Percentiles rank a stretch among this genome's conserved stretches.
Conservation (phyloP, 148 eudicot species). For the Amaranthus palmeri region DNA sequence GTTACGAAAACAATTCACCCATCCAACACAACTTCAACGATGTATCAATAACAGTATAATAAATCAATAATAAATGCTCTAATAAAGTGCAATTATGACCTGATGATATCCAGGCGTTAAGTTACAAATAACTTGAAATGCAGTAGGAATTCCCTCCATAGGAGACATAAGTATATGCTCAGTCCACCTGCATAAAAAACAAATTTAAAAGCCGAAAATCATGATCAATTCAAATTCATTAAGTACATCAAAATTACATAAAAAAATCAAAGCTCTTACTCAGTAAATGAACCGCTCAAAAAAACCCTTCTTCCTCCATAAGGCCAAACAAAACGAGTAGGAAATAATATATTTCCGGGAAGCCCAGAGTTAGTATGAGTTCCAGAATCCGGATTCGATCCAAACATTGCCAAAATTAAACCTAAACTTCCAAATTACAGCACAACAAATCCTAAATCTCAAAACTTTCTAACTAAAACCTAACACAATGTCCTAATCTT, state of each 20-base stretch:
- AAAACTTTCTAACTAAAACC: conserved; percentile 1
- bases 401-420: conserved; percentile 29
- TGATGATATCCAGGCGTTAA: conserved; percentile 62
- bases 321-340: conserved; percentile 30
- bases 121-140: conserved; percentile 55
- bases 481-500: conserved; percentile 27
- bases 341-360: conserved; percentile 26
- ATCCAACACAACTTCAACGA: not conserved
- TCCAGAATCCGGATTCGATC: conserved; percentile 30
- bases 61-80: not conserved
- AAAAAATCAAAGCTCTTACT: conserved; percentile 25
- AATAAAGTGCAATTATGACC: conserved; percentile 29
- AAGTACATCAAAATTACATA: not conserved
- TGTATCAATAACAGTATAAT: not conserved
- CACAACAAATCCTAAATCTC: not conserved
- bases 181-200: conserved; percentile 42
- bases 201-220: not conserved
- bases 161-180: conserved; percentile 62
- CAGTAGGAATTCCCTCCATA: conserved; percentile 62
- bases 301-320: conserved; percentile 44
- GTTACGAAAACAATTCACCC: not conserved
- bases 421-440: too few species aligned
- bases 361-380: conserved; percentile 25
- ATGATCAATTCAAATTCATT: not conserved
- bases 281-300: conserved; percentile 44